Evolutionary conservation across 768 basidiomycete species (phyloP).

Genomic region (Russula foetens): DNA sequence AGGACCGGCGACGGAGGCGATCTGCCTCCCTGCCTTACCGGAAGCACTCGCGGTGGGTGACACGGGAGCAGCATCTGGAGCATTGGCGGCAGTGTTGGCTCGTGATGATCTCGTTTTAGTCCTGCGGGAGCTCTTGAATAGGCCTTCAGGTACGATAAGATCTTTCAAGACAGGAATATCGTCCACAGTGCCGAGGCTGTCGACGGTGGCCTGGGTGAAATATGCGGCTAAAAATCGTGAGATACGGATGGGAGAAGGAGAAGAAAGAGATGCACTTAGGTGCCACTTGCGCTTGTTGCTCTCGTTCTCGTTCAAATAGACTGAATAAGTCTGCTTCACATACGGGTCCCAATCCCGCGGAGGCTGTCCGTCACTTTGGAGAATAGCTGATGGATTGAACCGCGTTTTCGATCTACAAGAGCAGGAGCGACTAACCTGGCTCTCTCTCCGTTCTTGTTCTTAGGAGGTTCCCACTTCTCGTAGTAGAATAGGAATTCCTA

Average conservation of each 20-base stretch:
- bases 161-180: constrained; percentile 59
- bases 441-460: constrained; percentile 31
- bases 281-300: constrained; percentile 36
- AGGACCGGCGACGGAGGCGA: constrained; percentile 2
- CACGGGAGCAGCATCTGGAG: constrained; percentile 25
- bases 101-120: constrained; percentile 40
- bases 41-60: background rate
- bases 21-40: background rate
- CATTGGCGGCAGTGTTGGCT: constrained; percentile 43
- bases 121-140: constrained; percentile 71
- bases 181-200: constrained; percentile 64
- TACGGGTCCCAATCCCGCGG: constrained; percentile 36
- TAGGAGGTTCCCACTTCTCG: constrained; percentile 37
- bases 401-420: constrained; percentile 12
- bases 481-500: constrained; percentile 53
- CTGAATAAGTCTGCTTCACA: constrained; percentile 50
- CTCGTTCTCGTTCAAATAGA: constrained; percentile 22
- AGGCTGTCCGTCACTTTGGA: constrained; percentile 31
- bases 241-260: background rate
- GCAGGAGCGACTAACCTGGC: constrained; percentile 18
- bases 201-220: constrained; percentile 71
- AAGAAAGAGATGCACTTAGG: constrained; percentile 33
- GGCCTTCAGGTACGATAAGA: constrained; percentile 61
- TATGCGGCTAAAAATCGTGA: constrained; percentile 53
- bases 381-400: constrained; percentile 7